Conservation (phyloP, 768 basidiomycete species). For the Agaricus subrufescens region DNA sequence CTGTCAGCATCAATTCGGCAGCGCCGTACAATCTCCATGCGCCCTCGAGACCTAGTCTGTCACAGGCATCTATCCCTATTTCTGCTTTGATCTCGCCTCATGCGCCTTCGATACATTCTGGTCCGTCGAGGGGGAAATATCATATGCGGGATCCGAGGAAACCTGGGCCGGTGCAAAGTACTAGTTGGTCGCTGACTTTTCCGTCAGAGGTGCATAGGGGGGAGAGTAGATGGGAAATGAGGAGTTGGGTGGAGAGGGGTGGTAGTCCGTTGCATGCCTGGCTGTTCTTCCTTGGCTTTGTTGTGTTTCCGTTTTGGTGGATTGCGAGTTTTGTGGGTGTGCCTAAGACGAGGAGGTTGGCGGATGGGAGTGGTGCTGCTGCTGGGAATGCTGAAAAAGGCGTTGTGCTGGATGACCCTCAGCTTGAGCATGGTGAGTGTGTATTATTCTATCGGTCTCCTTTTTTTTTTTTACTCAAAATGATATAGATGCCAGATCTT, state of each 20-base stretch:
- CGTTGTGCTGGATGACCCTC: slow-evolving; percentile 73
- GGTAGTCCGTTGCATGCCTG: slow-evolving; percentile 68
- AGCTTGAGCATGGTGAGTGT: slow-evolving; percentile 66
- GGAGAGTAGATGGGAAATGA: slow-evolving; percentile 26
- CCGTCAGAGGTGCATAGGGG: slow-evolving; percentile 25
- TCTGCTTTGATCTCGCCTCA: slow-evolving; percentile 76
- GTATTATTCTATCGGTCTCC: slow-evolving; percentile 3
- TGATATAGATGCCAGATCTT: slow-evolving; percentile 59
- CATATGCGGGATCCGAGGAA: slow-evolving; percentile 81
- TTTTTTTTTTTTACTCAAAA: not conserved
- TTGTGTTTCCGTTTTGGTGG: slow-evolving; percentile 65
- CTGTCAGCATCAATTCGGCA: not conserved
- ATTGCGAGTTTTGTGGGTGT: slow-evolving; percentile 43
- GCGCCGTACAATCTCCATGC: slow-evolving; percentile 10
- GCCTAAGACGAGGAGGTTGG: slow-evolving; percentile 60
- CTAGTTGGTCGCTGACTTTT: slow-evolving; percentile 58
- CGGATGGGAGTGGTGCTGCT: slow-evolving; percentile 31
- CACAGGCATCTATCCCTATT: slow-evolving; percentile 73
- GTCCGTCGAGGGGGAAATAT: slow-evolving; percentile 32
- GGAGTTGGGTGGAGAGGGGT: slow-evolving; percentile 40
- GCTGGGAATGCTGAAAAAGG: slow-evolving; percentile 46
- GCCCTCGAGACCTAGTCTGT: slow-evolving; percentile 51
- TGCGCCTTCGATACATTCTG: slow-evolving; percentile 64
- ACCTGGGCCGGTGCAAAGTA: slow-evolving; percentile 52
- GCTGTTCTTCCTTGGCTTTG: slow-evolving; percentile 75